These are phyloP conservation scores for Ophiocordyceps sinensis DNA, from an alignment of 2,329 filamentous ascomycete genomes.

Conservation along the genomic window DNA sequence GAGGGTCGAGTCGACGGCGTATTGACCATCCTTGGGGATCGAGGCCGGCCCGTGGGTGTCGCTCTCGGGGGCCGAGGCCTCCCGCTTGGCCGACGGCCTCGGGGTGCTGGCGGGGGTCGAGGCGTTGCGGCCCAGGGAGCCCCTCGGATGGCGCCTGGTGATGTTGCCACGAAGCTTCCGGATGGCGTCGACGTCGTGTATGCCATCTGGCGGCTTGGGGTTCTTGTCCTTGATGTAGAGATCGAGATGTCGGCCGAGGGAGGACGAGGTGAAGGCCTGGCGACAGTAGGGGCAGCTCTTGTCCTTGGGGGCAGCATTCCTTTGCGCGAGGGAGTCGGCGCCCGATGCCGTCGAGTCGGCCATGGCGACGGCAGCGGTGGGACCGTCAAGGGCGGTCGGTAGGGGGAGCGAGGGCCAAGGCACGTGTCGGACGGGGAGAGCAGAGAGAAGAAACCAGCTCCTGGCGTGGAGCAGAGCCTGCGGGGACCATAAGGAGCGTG, in stretches of 20 bases:
- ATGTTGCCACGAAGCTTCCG: constrained; percentile 69
- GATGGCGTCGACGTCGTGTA: constrained; percentile 86
- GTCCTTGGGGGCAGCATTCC: constrained; percentile 57
- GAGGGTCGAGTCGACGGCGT: constrained; percentile 29
- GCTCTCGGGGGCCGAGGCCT: constrained; percentile 23
- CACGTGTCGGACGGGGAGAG: neutral
- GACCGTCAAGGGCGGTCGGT: neutral
- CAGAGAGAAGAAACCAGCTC: constrained; percentile 1
- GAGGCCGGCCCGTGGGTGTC: constrained; percentile 21
- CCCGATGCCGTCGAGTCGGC: constrained; percentile 16
- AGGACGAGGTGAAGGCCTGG: constrained; percentile 85
- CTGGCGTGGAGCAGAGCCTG: constrained; percentile 3
- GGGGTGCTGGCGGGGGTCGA: constrained; percentile 44
- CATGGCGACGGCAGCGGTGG: constrained; percentile 9
- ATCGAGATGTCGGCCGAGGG: constrained; percentile 83
- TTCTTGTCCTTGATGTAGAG: constrained; percentile 91
- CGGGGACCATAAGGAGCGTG: constrained; percentile 3
- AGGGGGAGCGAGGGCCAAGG: neutral
- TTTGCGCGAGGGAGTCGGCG: constrained; percentile 24
- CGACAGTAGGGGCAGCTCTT: constrained; percentile 78
- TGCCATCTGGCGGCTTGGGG: constrained; percentile 69
- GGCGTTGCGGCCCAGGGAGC: constrained; percentile 41
- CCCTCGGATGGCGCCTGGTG: constrained; percentile 69
- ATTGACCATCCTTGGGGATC: constrained; percentile 26
- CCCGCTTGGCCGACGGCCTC: constrained; percentile 24